A percentile compares a stretch with the other conserved stretches of the same genome.
phyloP scores from a whole-genome alignment of 1,284 basidiomycete species.

The Ustilago loliicola region DNA sequence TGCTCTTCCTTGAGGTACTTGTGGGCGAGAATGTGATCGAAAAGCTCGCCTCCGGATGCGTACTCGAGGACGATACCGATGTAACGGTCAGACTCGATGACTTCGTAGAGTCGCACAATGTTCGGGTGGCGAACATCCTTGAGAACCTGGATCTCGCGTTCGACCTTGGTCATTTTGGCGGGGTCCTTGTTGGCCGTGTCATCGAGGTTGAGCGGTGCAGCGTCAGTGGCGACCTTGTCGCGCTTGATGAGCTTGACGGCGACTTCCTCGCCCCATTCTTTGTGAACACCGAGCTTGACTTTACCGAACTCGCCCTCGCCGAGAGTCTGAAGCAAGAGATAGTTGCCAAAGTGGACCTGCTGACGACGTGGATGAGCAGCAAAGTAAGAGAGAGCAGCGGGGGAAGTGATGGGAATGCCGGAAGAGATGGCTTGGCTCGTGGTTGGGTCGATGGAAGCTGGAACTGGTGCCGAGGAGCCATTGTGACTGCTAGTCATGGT shows the following conservation, averaged over 20 bases:
- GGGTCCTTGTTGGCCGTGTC: slow-evolving; percentile 55
- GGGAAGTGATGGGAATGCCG: slow-evolving; percentile 68
- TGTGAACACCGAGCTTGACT: slow-evolving; percentile 96
- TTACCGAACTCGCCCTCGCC: slow-evolving; percentile 99
- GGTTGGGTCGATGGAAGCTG: slow-evolving; percentile 47
- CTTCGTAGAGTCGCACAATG: slow-evolving; percentile 97
- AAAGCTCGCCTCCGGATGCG: slow-evolving; percentile 93
- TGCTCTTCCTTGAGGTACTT: slow-evolving; percentile 95
- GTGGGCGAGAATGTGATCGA: slow-evolving; percentile 98
- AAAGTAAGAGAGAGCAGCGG: slow-evolving; percentile 68
- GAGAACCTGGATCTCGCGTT: slow-evolving; percentile 96
- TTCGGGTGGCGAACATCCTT: slow-evolving; percentile 95
- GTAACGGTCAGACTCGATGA: slow-evolving; percentile 99
- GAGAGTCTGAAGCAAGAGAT: slow-evolving; percentile 69
- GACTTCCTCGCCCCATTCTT: slow-evolving; percentile 94
- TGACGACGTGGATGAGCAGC: slow-evolving; percentile 68
- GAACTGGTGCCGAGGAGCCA: slow-evolving; percentile 3
- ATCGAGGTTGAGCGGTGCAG: slow-evolving; percentile 51
- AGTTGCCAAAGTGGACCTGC: slow-evolving; percentile 70
- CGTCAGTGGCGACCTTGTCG: slow-evolving; percentile 86
- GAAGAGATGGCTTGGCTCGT: slow-evolving; percentile 58
- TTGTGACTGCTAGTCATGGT: slow-evolving; percentile 52
- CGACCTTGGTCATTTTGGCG: slow-evolving; percentile 91
- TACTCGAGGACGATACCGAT: slow-evolving; percentile 99
- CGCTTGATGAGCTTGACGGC: slow-evolving; percentile 97